phyloP scores from a whole-genome alignment of 2,329 filamentous ascomycete species.

The Sporothrix euskadiensis region DNA sequence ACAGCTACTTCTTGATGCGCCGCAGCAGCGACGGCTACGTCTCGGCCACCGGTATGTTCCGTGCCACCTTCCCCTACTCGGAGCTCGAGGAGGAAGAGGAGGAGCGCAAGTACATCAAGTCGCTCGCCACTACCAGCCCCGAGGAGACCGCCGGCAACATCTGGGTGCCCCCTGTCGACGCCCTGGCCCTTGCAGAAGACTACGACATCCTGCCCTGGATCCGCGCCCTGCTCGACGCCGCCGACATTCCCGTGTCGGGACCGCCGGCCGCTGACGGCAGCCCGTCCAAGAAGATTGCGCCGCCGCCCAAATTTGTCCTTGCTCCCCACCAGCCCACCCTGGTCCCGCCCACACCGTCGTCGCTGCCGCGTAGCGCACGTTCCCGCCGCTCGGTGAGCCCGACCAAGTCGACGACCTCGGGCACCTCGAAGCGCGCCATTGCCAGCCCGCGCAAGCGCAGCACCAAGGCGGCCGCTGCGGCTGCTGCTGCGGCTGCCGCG shows the following conservation, averaged over 20 bases:
- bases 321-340: conserved; percentile 45
- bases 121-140: conserved; percentile 72
- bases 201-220: conserved; percentile 88
- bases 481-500: conserved; percentile 29
- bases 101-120: conserved; percentile 84
- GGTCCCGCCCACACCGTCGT: conserved; percentile 52
- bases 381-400: conserved; percentile 60
- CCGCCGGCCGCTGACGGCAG: conserved; percentile 52
- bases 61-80: conserved; percentile 81
- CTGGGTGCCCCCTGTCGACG: conserved; percentile 85
- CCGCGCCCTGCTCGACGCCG: conserved; percentile 84
- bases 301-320: conserved; percentile 72
- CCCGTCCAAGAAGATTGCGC: conserved; percentile 72
- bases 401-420: conserved; percentile 45
- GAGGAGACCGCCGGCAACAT: conserved; percentile 97
- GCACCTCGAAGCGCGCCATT: conserved; percentile 42
- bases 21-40: conserved; percentile 82
- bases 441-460: conserved; percentile 59
- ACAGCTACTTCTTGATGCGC: conserved; percentile 96
- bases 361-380: conserved; percentile 50
- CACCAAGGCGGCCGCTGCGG: conserved; percentile 42
- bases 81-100: conserved; percentile 69
- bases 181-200: conserved; percentile 79
- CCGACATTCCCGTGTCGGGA: conserved; percentile 63
- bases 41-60: conserved; percentile 89